Evolutionary conservation across 805 yeast genomes (phyloP), one percentile per base, ranked within the genome.

Genomic region (Ogataea nakhonphanomensis): DNA sequence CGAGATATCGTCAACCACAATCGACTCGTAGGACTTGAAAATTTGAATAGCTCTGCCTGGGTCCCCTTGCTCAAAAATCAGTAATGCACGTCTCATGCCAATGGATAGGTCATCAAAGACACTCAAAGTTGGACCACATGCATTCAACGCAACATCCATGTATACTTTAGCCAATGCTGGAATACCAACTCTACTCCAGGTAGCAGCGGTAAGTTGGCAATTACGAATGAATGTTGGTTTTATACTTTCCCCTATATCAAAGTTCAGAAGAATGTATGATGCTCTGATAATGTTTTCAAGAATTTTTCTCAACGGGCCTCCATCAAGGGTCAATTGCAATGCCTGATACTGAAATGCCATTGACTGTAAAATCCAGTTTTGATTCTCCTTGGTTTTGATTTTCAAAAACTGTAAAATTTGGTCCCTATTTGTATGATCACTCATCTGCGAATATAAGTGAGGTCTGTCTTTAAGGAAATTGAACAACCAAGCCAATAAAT

Each of bases 381-480:
- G 67, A 9, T 71, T 73, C 38, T 69, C 67, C 46, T 69, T 74
- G 0, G 84, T 71, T 50, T 77, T 76, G 14, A 71, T 61, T 22
- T 76, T 71, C 30, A 82, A 61, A 53, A 82, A 84, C 41, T 76
- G 78, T 17, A 85, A 62, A 9, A 87, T 72, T 53, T 84, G 90
- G 43, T 75, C 81, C 42, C 79, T 78, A 22, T 83, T 73, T 5
- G 74, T 49, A 7, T 48, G 53, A 28, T 49, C 46, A 70, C 29
- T 58, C 46, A 39, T 61, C 51, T 71, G 71, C 52, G 48, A 34
- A 30, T 49, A 57, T 8, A 79, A 55, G 35, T 73, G 67, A 0
- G 95, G 96, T 51, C 81, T 73, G 43, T 76, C 75, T 44, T 77
- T 78, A 53, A 86, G 69, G 50, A 83, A 85, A 46, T 81, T 75